Evolutionary conservation across 140 eudicot species (phyloP).

Genomic region (Bidens hawaiensis): DNA sequence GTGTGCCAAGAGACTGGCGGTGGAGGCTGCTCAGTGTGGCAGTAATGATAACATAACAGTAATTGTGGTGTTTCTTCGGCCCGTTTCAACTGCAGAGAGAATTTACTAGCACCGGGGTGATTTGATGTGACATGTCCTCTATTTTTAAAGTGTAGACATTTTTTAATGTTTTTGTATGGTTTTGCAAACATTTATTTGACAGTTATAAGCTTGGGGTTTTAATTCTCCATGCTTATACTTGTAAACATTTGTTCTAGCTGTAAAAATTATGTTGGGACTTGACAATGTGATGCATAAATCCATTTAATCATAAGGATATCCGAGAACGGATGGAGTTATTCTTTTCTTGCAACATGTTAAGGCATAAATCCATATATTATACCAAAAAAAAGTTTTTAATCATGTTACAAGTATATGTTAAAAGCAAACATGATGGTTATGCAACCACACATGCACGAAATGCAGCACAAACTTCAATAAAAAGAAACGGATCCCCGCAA

Average conservation of each 20-base stretch:
- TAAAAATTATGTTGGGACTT: background rate
- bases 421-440: too few species aligned
- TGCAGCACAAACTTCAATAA: conserved; percentile 59
- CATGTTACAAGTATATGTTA: too few species aligned
- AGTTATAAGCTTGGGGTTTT: background rate
- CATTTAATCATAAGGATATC: too few species aligned
- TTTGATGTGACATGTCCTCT: background rate
- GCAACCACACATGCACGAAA: conserved; percentile 43
- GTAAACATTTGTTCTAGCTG: background rate
- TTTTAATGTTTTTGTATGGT: background rate
- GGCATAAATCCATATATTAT: too few species aligned
- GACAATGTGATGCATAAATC: background rate
- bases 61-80: conserved; percentile 72
- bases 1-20: conserved; percentile 95
- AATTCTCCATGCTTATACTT: background rate
- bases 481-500: conserved; percentile 58
- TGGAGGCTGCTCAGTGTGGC: conserved; percentile 85
- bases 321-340: background rate
- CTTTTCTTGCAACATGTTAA: background rate
- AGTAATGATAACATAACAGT: conserved; percentile 95
- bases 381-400: too few species aligned
- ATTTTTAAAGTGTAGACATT: background rate
- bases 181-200: background rate
- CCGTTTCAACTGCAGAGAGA: conserved; percentile 90
- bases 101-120: conserved; percentile 41